Conservation (phyloP, 768 basidiomycete species). For the Suillus paluster region DNA sequence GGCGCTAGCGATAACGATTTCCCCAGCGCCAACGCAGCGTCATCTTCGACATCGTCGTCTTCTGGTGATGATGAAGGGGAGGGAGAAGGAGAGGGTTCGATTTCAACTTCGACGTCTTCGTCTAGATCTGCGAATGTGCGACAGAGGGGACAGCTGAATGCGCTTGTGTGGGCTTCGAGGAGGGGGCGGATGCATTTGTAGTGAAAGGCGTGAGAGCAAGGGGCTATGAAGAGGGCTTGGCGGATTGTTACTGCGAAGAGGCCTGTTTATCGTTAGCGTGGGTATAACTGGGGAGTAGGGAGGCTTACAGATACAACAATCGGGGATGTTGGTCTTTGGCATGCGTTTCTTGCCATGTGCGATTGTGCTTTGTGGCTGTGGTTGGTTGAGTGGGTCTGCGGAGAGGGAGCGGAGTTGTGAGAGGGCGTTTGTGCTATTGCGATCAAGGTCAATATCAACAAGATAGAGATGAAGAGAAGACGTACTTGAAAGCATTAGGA, state of each 20-base stretch:
- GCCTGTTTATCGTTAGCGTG: too few species aligned
- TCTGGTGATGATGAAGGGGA: too few species aligned
- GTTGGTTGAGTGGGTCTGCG: conserved; percentile 32
- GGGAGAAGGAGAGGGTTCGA: too few species aligned
- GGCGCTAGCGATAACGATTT: conserved; percentile 11
- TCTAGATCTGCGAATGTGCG: conserved; percentile 94
- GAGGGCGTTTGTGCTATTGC: conserved; percentile 67
- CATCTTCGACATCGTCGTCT: too few species aligned
- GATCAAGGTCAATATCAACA: neutral
- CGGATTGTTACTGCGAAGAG: conserved; percentile 72
- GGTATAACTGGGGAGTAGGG: neutral
- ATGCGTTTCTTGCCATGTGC: conserved; percentile 26
- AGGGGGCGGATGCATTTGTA: conserved; percentile 97
- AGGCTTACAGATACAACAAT: conserved; percentile 91
- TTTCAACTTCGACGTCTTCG: conserved; percentile 86
- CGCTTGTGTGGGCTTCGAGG: conserved; percentile 85
- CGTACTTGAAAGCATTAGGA: conserved; percentile 84
- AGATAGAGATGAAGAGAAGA: neutral
- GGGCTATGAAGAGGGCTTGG: conserved; percentile 96
- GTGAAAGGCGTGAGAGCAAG: conserved; percentile 95
- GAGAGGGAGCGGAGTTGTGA: conserved; percentile 81
- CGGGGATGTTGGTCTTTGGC: conserved; percentile 58
- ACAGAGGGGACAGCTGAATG: conserved; percentile 95
- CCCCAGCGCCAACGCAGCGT: too few species aligned
- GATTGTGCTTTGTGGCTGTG: conserved; percentile 14